These are phyloP conservation scores for Westerdykella aurantiaca DNA, from an alignment of 2,329 filamentous ascomycete genomes.

Conservation along the genomic window DNA sequence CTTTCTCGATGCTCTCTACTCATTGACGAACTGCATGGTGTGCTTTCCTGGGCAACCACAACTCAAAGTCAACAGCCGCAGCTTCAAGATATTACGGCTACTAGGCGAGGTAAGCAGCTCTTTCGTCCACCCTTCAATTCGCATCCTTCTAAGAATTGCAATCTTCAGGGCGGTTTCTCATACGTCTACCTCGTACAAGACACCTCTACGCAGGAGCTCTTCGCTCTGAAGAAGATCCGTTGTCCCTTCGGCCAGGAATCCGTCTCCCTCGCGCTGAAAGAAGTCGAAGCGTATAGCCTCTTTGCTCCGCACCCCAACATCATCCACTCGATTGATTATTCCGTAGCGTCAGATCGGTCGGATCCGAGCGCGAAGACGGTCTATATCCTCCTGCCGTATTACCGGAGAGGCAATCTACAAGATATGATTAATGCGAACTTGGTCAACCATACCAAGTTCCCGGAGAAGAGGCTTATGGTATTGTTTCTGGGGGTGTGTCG, in stretches of 20 bases:
- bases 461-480: constrained; percentile 79
- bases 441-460: constrained; percentile 88
- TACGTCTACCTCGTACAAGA: constrained; percentile 99
- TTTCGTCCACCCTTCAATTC: background rate
- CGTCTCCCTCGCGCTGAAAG: constrained; percentile 87
- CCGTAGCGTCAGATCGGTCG: constrained; percentile 65
- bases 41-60: constrained; percentile 94
- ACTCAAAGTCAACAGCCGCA: constrained; percentile 88
- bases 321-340: constrained; percentile 79
- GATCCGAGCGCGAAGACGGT: constrained; percentile 79
- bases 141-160: constrained; percentile 3
- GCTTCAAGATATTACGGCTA: constrained; percentile 91
- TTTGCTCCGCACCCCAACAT: constrained; percentile 80
- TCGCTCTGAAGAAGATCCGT: constrained; percentile 97
- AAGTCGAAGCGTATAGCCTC: constrained; percentile 92
- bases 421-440: constrained; percentile 98
- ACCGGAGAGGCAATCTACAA: constrained; percentile 88
- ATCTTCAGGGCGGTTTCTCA: constrained; percentile 78
- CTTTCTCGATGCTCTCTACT: constrained; percentile 82
- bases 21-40: constrained; percentile 88
- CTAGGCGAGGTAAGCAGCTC: constrained; percentile 69
- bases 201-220: constrained; percentile 72
- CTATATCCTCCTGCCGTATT: constrained; percentile 94
- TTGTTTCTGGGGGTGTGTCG: constrained; percentile 88
- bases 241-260: constrained; percentile 97